Conservation (phyloP, 2,329 filamentous ascomycete species). For the Acephala macrosclerotiorum region DNA sequence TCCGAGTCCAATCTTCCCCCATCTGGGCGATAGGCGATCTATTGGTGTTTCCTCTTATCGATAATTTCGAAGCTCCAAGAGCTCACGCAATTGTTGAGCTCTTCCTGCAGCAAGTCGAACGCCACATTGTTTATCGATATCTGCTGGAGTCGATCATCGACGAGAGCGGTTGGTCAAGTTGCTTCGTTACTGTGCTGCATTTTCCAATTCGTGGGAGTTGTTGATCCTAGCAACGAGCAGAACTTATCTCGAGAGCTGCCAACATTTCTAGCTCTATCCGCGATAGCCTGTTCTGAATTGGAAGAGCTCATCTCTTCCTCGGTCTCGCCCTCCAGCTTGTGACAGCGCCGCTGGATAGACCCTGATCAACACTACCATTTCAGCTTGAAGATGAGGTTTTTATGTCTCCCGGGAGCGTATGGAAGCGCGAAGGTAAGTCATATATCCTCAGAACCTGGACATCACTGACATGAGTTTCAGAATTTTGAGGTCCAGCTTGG, state of each 20-base stretch:
- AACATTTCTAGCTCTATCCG: background rate
- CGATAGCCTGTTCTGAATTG: background rate
- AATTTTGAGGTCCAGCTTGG: slow-evolving; percentile 63
- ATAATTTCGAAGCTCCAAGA: background rate
- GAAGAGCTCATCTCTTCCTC: background rate
- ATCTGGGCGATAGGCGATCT: background rate
- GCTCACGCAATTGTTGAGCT: background rate
- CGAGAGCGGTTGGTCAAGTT: background rate
- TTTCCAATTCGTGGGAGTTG: background rate
- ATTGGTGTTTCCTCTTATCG: background rate
- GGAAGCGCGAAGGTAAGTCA: slow-evolving; percentile 60
- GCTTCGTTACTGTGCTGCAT: background rate
- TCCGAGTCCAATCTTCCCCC: background rate
- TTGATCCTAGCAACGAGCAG: background rate
- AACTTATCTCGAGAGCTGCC: background rate
- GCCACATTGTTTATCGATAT: background rate
- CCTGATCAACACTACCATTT: background rate
- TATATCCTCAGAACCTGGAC: background rate
- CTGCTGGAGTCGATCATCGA: background rate
- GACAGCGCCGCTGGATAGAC: background rate
- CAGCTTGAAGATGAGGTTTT: slow-evolving; percentile 55
- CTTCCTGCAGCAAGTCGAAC: background rate
- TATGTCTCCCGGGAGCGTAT: slow-evolving; percentile 65
- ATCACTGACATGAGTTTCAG: slow-evolving; percentile 44
- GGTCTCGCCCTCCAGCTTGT: background rate